Evolutionary conservation across 179 eudicot genomes (phyloP), one percentile per base, ranked within the genome.

Genomic region (Patellifolia procumbens): DNA sequence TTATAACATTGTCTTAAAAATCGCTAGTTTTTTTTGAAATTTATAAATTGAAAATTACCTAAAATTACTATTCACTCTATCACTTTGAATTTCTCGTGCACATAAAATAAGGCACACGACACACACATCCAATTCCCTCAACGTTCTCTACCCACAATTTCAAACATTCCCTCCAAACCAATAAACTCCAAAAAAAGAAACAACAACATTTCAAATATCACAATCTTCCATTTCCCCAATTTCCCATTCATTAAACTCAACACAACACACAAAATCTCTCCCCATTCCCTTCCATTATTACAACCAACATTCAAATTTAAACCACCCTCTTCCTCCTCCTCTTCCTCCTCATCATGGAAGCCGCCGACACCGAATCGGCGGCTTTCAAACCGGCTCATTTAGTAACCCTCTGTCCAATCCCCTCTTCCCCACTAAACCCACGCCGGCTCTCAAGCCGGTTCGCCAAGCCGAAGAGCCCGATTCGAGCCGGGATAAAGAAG

Each of bases 371-470:
- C 16, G 32, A 68, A 1, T 60, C 67, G 0, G 34, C 66, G 19
- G 66, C 74, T 62, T 76, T 76, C 61, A 79, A 55, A 65, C 51
- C 84, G n/a, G 82, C 90, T 0, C 70, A 71, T 9, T 42, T 74
- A 6, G 85, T 91, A 20, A 78, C 80, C 0, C 78, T 94, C 63
- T 53, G 91, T 13, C 91, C 91, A 60, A 85, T 85, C 64, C 45
- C 88, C 12, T 80, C 61, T 51, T 58, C 92, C 2, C 70, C 87
- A 5, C 70, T 80, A 13, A 78, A 82, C 76, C 81, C 88, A 2
- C 91, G 97, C 24, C 92, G 97, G 3, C 94, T 94, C 2, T 94
- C 94, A 4, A 84, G 85, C 90, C 87, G 80, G 68, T 91, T 90
- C 70, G 16, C 81, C 2, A 80, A 85, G 63, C 97, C 91, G 17